Evolutionary conservation across 78 protist genomes (phyloP).

Genomic region (Planoprotostelium fungivorum): DNA sequence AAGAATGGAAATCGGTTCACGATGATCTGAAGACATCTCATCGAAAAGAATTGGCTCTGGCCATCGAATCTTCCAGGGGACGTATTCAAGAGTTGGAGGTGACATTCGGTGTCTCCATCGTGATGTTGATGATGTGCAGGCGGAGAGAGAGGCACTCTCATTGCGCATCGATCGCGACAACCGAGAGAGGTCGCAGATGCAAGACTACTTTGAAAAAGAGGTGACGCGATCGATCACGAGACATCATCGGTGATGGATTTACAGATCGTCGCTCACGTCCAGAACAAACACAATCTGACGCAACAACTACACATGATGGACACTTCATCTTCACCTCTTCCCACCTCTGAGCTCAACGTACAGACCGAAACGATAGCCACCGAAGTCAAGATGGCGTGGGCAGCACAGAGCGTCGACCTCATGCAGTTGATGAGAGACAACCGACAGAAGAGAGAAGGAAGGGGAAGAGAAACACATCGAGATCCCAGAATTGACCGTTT

Average conservation of each 20-base stretch:
- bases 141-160: background rate
- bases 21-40: background rate
- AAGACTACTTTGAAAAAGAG: background rate
- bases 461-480: background rate
- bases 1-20: background rate
- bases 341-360: background rate
- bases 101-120: background rate
- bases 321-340: background rate
- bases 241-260: background rate
- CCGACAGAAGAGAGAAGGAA: background rate
- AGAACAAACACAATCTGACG: background rate
- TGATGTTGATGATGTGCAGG: background rate
- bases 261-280: background rate
- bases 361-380: background rate
- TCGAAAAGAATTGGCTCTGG: background rate
- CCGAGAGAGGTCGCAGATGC: background rate
- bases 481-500: background rate
- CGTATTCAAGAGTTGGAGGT: background rate
- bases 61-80: background rate
- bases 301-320: background rate
- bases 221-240: background rate
- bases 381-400: background rate
- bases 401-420: background rate
- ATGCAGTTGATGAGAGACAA: background rate
- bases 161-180: background rate